Evolutionary conservation across 108 stramenopile species (phyloP).

Genomic region (Cyclotella sp.): DNA sequence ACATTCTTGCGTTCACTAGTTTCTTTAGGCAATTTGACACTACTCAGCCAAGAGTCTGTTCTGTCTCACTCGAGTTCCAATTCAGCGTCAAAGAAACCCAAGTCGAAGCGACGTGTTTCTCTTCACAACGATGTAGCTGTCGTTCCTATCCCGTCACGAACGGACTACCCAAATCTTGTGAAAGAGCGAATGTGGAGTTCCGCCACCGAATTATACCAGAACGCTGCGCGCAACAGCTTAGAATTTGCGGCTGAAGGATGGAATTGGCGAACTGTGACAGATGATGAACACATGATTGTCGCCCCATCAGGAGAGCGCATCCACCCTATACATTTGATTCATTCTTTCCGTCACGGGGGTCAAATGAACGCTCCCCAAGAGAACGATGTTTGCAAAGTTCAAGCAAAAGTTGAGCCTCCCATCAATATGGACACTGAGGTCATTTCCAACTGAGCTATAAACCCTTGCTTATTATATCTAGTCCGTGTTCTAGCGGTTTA

Average conservation of each 20-base stretch:
- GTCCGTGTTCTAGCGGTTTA: neutral
- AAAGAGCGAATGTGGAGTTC: slow-evolving; percentile 83
- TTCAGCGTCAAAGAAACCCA: slow-evolving; percentile 33
- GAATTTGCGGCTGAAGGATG: slow-evolving; percentile 89
- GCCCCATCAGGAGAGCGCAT: slow-evolving; percentile 81
- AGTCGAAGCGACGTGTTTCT: slow-evolving; percentile 46
- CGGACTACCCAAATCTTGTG: slow-evolving; percentile 84
- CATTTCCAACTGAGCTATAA: neutral
- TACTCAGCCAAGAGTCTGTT: slow-evolving; percentile 22
- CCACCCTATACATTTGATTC: slow-evolving; percentile 74
- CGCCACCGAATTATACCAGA: slow-evolving; percentile 79
- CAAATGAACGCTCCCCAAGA: neutral
- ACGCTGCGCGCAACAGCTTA: slow-evolving; percentile 81
- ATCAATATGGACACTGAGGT: slow-evolving; percentile 26
- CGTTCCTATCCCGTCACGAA: slow-evolving; percentile 80
- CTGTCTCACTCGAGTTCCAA: slow-evolving; percentile 32
- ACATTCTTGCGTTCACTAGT: slow-evolving; percentile 4
- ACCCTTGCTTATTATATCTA: neutral
- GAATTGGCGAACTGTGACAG: slow-evolving; percentile 83
- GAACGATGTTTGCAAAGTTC: neutral
- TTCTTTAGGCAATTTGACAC: slow-evolving; percentile 40
- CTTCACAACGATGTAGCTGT: slow-evolving; percentile 76
- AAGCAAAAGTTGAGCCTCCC: slow-evolving; percentile 5
- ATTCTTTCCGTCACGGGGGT: slow-evolving; percentile 1
- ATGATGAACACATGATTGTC: slow-evolving; percentile 90